Evolutionary conservation across 352 stramenopile species (phyloP), one percentile per base, ranked within the genome.

Genomic region (Halophytophthora polymorphica): DNA sequence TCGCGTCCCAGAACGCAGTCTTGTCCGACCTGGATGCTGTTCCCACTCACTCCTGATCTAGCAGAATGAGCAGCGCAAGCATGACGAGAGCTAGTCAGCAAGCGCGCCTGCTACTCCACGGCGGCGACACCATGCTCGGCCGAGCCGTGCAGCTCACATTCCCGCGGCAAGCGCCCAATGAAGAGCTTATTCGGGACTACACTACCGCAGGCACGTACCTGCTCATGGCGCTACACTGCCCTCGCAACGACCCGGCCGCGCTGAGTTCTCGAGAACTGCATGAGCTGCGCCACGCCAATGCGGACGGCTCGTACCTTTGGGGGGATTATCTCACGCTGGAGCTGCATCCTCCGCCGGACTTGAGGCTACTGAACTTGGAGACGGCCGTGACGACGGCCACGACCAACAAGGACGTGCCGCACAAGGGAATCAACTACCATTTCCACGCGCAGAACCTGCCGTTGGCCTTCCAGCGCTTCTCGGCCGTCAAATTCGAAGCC

Each of bases 61-160:
- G 5, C 15, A 31, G 7, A 33, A 23, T 35, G 15, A 47, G 14
- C 35, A 34, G 18, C 13, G 14, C 6, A 23, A 25, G 14, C 35
- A 13, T 3, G 10, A 50, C 11, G 43, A 50, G 31, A 17, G 8
- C n/a, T n/a, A 50, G 8, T 19, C 17, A 29, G 34, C 28, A 58
- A 46, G 44, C 44, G 28, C 54, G 55, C 15, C 38, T 73, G 13
- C 41, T 76, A n/a, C 58, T 83, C 12, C 65, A 73, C 53, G 64
- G 66, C 29, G 63, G 67, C 14, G 71, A 73, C 36, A 69, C 63
- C 21, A 83, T 79, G 71, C 62, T 77, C 3, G 62, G 68, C 8
- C 56, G 71, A 11, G 67, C 59, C 29, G 61, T 78, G 17, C 63
- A 82, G 50, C 46, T 78, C 15, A 63, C 68, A 1, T 72, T 72